Evolutionary conservation across 257 asterid species (phyloP), one percentile per base, ranked within the genome.

Genomic region (Cordia subcordata): DNA sequence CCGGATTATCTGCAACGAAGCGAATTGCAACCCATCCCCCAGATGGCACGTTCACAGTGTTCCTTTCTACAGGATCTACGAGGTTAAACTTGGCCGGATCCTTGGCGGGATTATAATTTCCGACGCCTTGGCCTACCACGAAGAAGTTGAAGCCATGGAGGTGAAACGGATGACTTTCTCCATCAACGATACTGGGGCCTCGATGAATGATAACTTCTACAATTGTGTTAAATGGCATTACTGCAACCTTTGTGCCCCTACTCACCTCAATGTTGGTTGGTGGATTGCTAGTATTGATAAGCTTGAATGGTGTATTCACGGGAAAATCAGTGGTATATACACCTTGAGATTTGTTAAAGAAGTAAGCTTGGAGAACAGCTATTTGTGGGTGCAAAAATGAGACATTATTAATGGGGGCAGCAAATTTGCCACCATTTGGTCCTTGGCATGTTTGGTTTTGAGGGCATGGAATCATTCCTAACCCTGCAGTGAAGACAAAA

Each of bases 291-390:
- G 84, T 81, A 55, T 71, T 81, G 35, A 81, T 78, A 69, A 78
- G 81, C 83, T 82, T 72, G 8, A 53, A 38, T 4, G 66, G 47
- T 11, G 91, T 87, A 64, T 22, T 74, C n/a, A 58, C 42, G 0
- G 92, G 92, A 32, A 79, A 81, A 57, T 81, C 62, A 0, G 88
- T 73, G 21, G 67, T 76, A 38, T 84, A 81, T 11, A 84, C 66
- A 5, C 70, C 63, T 49, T 58, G 68, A 0, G 83, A 76, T 57
- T 71, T 70, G 0, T 85, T 83, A 0, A 58, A 62, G 56, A 63
- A 78, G 61, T 83, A 85, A 0, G 87, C 69, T 42, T 81, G 87
- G 45, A 83, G 80, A 1, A 83, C 75, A n/a, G 87, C 83, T 6
- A 75, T 78, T n/a, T 69, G 59, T 15, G 93, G 84, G 57, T 55